These are phyloP conservation scores for Pseudotulostoma volvatum DNA, from an alignment of 495 filamentous ascomycete genomes.

Conservation along the genomic window DNA sequence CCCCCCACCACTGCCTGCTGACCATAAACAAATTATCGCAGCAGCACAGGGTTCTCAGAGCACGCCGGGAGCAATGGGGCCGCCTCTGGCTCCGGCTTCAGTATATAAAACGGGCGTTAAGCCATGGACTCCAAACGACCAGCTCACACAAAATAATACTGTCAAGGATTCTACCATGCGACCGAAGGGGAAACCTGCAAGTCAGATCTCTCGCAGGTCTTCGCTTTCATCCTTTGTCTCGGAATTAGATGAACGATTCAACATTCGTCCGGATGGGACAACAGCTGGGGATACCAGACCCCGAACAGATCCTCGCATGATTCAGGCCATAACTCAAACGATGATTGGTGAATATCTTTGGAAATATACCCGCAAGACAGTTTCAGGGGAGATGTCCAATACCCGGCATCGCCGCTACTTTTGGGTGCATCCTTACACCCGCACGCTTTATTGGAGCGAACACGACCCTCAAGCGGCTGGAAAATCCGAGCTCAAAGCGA, in stretches of 20 bases:
- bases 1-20: slow-evolving; percentile 62
- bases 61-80: slow-evolving; percentile 57
- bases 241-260: slow-evolving; percentile 81
- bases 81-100: slow-evolving; percentile 69
- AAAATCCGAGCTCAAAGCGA: slow-evolving; percentile 64
- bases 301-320: slow-evolving; percentile 88
- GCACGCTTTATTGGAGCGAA: slow-evolving; percentile 93
- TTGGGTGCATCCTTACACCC: slow-evolving; percentile 97
- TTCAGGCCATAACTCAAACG: slow-evolving; percentile 96
- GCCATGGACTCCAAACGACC: slow-evolving; percentile 54
- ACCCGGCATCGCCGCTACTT: slow-evolving; percentile 90
- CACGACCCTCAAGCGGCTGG: slow-evolving; percentile 68
- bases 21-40: slow-evolving; percentile 71
- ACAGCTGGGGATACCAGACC: slow-evolving; percentile 36
- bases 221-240: slow-evolving; percentile 92
- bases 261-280: slow-evolving; percentile 45
- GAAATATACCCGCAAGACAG: slow-evolving; percentile 93
- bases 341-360: slow-evolving; percentile 99
- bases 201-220: slow-evolving; percentile 51
- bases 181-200: slow-evolving; percentile 17
- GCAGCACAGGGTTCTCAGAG: slow-evolving; percentile 42
- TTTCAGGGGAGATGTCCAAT: slow-evolving; percentile 67
- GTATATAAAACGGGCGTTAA: slow-evolving; percentile 44
- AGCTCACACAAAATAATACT: slow-evolving; percentile 32
- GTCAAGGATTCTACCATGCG: slow-evolving; percentile 34